Percentiles rank a stretch among this genome's conserved stretches.
phyloP scores from a whole-genome alignment of 2,329 filamentous ascomycete genomes.

The Aspergillus sp. region DNA sequence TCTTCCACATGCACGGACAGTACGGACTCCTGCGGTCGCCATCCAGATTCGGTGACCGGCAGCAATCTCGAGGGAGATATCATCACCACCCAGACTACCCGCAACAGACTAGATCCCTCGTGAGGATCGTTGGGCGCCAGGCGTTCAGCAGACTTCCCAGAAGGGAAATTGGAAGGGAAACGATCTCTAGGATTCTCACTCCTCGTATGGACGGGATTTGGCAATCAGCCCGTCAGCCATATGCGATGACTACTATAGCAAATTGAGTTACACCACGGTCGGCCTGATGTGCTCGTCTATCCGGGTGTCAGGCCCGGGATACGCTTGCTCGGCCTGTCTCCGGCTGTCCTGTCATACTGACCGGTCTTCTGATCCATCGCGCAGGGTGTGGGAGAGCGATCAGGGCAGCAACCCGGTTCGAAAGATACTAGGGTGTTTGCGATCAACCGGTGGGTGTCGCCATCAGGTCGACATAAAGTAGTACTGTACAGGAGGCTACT shows the following conservation, averaged over 20 bases:
- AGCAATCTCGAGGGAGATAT: too few relatives aligned
- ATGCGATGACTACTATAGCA: constrained; percentile 1
- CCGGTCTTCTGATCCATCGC: not conserved
- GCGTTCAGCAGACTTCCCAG: not conserved
- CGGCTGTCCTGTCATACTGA: not conserved
- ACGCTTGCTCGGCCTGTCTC: not conserved
- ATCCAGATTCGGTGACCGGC: too few relatives aligned
- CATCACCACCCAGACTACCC: too few relatives aligned
- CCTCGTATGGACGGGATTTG: not conserved
- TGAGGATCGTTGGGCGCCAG: not conserved
- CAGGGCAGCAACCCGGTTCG: not conserved
- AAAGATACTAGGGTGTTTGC: not conserved
- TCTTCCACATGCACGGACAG: too few relatives aligned
- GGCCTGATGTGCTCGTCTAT: not conserved
- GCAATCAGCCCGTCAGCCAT: not conserved
- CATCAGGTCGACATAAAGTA: not conserved
- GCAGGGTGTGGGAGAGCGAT: not conserved
- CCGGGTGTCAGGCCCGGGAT: not conserved
- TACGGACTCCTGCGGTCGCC: too few relatives aligned
- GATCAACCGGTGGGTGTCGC: not conserved
- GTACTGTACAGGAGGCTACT: too few relatives aligned
- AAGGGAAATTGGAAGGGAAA: not conserved
- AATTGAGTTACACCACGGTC: not conserved
- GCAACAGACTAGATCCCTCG: too few relatives aligned
- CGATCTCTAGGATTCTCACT: not conserved